phyloP scores from a whole-genome alignment of 345 rosid genomes.

The Arabidopsis thaliana region DNA sequence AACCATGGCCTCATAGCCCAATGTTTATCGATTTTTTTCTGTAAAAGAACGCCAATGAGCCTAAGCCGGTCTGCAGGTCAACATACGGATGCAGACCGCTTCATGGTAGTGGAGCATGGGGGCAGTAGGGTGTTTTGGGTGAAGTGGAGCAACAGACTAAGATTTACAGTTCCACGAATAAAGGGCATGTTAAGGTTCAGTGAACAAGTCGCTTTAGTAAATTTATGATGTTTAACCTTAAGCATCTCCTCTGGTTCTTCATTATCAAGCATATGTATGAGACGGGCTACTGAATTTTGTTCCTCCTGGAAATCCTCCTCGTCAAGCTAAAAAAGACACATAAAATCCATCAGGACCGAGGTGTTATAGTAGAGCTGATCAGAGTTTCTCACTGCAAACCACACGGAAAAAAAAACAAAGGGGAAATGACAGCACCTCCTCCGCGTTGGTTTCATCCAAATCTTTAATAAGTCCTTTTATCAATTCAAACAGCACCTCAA shows the following conservation, averaged over 20 bases:
- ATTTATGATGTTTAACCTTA: constrained; percentile 53
- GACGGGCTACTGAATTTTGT: constrained; percentile 88
- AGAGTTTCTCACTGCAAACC: constrained; percentile 13
- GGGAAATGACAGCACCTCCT: constrained; percentile 57
- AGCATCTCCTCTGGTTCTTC: constrained; percentile 87
- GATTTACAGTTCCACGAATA: constrained; percentile 2
- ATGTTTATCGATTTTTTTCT: constrained; percentile 6
- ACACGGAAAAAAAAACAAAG: background rate
- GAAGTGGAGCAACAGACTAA: constrained; percentile 2
- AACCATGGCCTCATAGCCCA: constrained; percentile 22
- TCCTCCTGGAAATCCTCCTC: constrained; percentile 96
- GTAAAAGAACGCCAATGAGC: background rate
- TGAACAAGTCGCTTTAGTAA: background rate
- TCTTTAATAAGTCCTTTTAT: constrained; percentile 92
- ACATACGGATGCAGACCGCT: background rate
- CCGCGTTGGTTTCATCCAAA: constrained; percentile 63
- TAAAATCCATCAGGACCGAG: constrained; percentile 20
- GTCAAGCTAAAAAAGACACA: constrained; percentile 60
- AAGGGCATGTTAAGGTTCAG: constrained; percentile 2
- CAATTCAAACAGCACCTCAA: constrained; percentile 82
- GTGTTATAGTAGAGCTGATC: constrained; percentile 21
- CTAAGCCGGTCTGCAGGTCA: constrained; percentile 16
- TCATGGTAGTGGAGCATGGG: background rate
- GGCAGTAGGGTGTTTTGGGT: background rate
- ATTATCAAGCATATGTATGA: constrained; percentile 80